Evolutionary conservation across 257 asterid genomes (phyloP), one percentile per base, ranked within the genome.

Genomic region (Capsicum baccatum): DNA sequence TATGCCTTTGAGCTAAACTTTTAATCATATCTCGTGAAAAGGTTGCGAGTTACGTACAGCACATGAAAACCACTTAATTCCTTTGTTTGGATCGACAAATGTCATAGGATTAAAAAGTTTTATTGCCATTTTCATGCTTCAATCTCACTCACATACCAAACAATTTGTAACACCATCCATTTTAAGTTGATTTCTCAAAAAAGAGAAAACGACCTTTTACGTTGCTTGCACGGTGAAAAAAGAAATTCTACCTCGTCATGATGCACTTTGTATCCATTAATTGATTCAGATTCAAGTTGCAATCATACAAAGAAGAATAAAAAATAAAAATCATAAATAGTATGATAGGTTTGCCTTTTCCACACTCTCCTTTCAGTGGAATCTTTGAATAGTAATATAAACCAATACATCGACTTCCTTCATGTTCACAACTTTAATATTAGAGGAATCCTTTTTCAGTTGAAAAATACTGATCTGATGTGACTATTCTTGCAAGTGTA

Each of bases 11-110:
- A 14, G 6, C 64, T 54, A 54, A 55, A 78, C 50, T 8, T 26
- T 26, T 26, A 0, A 26, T 26, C 64, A 52, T 26, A 21, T 55
- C 50, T 78, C 33, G 50, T 78, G 64, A 54, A 52, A 7, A 9
- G 13, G 21, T 76, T 76, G 63, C 14, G 21, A 50, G 4, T 74
- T 37, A 37, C 50, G 42, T 55, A 52, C 11, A 19, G 39, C 81
- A 73, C 78, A 6, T 7, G 42, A 50, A 47, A 48, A 6, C 19
- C 60, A 50, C 80, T 76, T 33, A 14, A 33, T 54, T 74, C 42
- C 81, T 76, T 52, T 74, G 21, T 74, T 74, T 74, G 62, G 81
- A 52, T 52, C 13, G 62, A 21, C 81, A 74, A 73, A 74, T 52
- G 81, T 50, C 14, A 52, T 5, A 50, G 47, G 47, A 8, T 21